Percentiles rank a stretch among this genome's conserved stretches.
Evolutionary conservation across 2,329 filamentous ascomycete species (phyloP).

Genomic region (Colletotrichum plurivorum): DNA sequence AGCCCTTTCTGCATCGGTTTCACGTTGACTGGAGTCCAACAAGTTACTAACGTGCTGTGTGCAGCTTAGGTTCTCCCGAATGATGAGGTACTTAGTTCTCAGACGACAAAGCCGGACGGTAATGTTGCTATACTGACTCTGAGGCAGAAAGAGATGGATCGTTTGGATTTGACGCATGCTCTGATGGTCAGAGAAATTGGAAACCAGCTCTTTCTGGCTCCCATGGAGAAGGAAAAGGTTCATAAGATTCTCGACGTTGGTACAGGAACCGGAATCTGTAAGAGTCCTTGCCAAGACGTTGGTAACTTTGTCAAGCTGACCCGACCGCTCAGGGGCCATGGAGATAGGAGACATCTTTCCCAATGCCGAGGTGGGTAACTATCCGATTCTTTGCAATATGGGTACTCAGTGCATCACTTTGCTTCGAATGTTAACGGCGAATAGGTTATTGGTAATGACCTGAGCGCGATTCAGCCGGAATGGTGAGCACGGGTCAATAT

Average conservation of each 20-base stretch:
- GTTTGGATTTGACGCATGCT: conserved; percentile 21
- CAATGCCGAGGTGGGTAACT: not conserved
- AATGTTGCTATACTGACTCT: not conserved
- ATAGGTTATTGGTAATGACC: conserved; percentile 47
- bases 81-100: conserved; percentile 48
- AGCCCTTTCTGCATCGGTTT: no score
- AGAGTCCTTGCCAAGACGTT: not conserved
- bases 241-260: conserved; percentile 69
- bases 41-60: not conserved
- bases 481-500: conserved; percentile 39
- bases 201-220: not conserved
- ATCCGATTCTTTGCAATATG: not conserved
- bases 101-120: conserved; percentile 49
- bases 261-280: conserved; percentile 64
- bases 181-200: conserved; percentile 18
- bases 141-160: conserved; percentile 8
- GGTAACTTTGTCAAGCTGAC: not conserved
- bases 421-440: no score
- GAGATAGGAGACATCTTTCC: conserved; percentile 48
- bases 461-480: conserved; percentile 49
- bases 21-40: not conserved
- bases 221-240: conserved; percentile 8
- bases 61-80: conserved; percentile 46
- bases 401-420: conserved; percentile 48
- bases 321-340: conserved; percentile 52